phyloP scores from a whole-genome alignment of 129 eudicot genomes.

The Flaveria brownii region DNA sequence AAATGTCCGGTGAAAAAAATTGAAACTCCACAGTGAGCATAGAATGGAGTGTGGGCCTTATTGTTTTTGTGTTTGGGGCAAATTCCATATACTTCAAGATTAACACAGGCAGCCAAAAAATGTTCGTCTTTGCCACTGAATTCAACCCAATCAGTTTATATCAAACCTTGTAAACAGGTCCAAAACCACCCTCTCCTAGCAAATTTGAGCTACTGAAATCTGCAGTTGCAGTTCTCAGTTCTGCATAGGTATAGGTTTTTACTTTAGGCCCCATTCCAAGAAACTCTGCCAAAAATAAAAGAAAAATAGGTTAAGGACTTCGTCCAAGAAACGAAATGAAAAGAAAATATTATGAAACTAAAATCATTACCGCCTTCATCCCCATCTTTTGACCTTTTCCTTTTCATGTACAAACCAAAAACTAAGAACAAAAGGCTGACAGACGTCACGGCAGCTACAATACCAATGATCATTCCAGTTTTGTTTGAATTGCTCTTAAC shows the following conservation, averaged over 20 bases:
- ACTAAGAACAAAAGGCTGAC: constrained; percentile 27
- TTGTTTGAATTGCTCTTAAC: constrained; percentile 32
- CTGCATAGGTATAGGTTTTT: constrained; percentile 48
- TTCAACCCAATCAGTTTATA: constrained; percentile 6
- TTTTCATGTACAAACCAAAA: constrained; percentile 37
- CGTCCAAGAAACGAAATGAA: constrained; percentile 14
- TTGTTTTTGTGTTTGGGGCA: not conserved
- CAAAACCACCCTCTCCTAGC: constrained; percentile 89
- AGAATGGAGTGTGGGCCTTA: not conserved
- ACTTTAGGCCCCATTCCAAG: constrained; percentile 50
- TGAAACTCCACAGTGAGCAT: not conserved
- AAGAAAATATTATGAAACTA: constrained; percentile 4
- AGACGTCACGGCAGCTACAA: constrained; percentile 37
- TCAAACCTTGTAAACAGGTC: constrained; percentile 64
- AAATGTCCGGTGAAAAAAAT: not conserved
- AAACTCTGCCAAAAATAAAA: constrained; percentile 30
- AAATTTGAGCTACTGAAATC: constrained; percentile 60
- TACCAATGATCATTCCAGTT: constrained; percentile 53
- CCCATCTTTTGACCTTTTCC: constrained; percentile 24
- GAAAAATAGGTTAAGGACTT: not conserved
- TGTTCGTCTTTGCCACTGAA: no score
- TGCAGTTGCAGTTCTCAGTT: constrained; percentile 56
- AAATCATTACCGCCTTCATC: constrained; percentile 49
- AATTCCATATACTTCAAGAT: not conserved
- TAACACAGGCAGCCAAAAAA: no score